Evolutionary conservation across 2,329 filamentous ascomycete species (phyloP).

Genomic region (Fusarium annulatum): DNA sequence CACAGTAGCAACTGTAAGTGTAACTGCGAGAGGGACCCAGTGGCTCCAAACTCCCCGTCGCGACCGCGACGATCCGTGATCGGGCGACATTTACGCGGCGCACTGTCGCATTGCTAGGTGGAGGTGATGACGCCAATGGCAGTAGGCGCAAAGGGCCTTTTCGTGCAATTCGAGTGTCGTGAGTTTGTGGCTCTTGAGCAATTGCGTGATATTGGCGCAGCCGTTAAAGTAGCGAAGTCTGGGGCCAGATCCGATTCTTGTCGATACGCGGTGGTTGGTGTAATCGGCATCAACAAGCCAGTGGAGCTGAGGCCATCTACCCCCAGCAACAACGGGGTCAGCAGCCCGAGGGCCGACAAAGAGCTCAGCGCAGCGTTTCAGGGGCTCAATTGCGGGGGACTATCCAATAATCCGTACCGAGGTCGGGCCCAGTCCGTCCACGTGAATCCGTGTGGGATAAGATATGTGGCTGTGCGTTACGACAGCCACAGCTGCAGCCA

Average conservation of each 20-base stretch:
- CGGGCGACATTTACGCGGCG: slow-evolving; percentile 66
- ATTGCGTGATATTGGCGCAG: slow-evolving; percentile 22
- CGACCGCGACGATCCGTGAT: slow-evolving; percentile 68
- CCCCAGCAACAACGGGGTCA: slow-evolving; percentile 45
- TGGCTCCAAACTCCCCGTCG: slow-evolving; percentile 77
- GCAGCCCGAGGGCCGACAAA: slow-evolving; percentile 42
- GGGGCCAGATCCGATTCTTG: slow-evolving; percentile 40
- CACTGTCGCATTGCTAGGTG: slow-evolving; percentile 51
- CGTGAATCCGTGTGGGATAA: slow-evolving; percentile 29
- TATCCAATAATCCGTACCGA: slow-evolving; percentile 46
- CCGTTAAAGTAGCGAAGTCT: slow-evolving; percentile 26
- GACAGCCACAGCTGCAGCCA: slow-evolving; percentile 32
- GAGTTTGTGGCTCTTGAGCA: background rate
- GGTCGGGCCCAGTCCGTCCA: slow-evolving; percentile 25
- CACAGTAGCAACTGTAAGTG: slow-evolving; percentile 86
- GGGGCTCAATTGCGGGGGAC: slow-evolving; percentile 41
- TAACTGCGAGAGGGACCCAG: slow-evolving; percentile 89
- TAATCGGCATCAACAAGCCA: slow-evolving; percentile 43
- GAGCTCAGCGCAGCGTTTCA: slow-evolving; percentile 35
- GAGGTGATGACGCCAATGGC: slow-evolving; percentile 36
- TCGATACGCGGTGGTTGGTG: slow-evolving; percentile 47
- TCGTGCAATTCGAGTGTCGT: slow-evolving; percentile 5
- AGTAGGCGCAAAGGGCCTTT: slow-evolving; percentile 33
- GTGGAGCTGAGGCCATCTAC: slow-evolving; percentile 46
- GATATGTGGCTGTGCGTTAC: slow-evolving; percentile 18